Evolutionary conservation across 768 basidiomycete genomes (phyloP).

Genomic region (Suillus brevipes): DNA sequence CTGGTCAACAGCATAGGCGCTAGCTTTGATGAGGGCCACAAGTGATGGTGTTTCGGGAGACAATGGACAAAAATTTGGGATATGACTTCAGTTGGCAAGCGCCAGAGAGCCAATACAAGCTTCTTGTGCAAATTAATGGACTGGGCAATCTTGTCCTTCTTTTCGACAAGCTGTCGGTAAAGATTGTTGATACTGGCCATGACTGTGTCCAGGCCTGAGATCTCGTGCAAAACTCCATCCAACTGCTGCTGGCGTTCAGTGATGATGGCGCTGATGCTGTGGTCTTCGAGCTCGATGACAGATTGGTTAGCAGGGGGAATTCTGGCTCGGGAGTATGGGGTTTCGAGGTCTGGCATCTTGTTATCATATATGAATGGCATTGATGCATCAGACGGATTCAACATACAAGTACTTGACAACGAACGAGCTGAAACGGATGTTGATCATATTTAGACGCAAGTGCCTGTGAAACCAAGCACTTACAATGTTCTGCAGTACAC

Average conservation of each 20-base stretch:
- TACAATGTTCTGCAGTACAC: background rate
- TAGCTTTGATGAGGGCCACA: slow-evolving; percentile 24
- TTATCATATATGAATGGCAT: background rate
- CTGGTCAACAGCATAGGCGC: slow-evolving; percentile 41
- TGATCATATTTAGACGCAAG: background rate
- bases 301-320: slow-evolving; percentile 20
- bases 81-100: slow-evolving; percentile 46
- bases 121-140: slow-evolving; percentile 24
- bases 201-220: slow-evolving; percentile 15
- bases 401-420: background rate
- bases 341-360: slow-evolving; percentile 19
- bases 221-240: slow-evolving; percentile 13
- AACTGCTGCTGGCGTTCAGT: slow-evolving; percentile 21
- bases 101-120: slow-evolving; percentile 33
- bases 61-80: slow-evolving; percentile 47
- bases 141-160: slow-evolving; percentile 13
- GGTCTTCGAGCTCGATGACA: slow-evolving; percentile 16
- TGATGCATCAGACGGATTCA: background rate
- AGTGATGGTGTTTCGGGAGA: slow-evolving; percentile 23
- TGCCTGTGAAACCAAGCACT: background rate
- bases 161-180: slow-evolving; percentile 17
- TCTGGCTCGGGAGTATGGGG: slow-evolving; percentile 16
- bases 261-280: slow-evolving; percentile 17
- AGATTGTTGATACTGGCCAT: slow-evolving; percentile 16
- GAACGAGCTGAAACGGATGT: background rate